Evolutionary conservation across 805 yeast genomes (phyloP), one percentile per base, ranked within the genome.

Genomic region (Ogataea glucozyma): DNA sequence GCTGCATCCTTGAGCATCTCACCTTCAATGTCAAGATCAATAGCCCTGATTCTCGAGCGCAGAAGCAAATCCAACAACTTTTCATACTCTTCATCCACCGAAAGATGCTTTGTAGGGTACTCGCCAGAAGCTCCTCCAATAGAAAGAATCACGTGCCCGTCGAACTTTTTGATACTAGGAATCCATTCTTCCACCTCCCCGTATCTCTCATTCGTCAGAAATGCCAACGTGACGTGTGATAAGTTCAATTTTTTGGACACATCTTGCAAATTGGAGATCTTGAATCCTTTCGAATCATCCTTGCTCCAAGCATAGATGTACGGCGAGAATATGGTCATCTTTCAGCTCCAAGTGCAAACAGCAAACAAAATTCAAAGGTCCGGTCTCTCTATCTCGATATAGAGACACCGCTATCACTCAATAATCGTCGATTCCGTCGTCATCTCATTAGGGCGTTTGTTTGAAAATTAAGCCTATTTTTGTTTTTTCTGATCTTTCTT

Each of bases 11-110:
- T 38, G 27, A 61, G 21, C 1, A 44, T 43, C 8, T 43, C 32
- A 3, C 64, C 64, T 42, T 63, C 67, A 27, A 63, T 60, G 45
- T 63, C 66, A 18, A 60, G 51, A 47, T 63, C 67, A 24, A 63
- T 33, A 6, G 53, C 44, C 3, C 43, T 35, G 19, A 59, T 54
- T 1, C 52, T 42, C 3, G 54, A 24, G 5, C 42, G 43, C 1
- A 10, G 13, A 13, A 62, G 30, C 18, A 62, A 35, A 1, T 31
- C 23, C n/a, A 41, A 13, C 12, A 60, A 43, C 23, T 39, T 42
- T 2, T 31, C 23, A 16, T 35, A 46, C 38, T 61, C 60, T 16
- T 47, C 44, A 7, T 46, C 48, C 18, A 41, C 33, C 1, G 49
- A 19, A 3, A 24, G 37, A 7, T 24, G 19, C 1, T 41, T 26